Conservation (phyloP, 495 filamentous ascomycete species). For the Penicillium canescens region DNA sequence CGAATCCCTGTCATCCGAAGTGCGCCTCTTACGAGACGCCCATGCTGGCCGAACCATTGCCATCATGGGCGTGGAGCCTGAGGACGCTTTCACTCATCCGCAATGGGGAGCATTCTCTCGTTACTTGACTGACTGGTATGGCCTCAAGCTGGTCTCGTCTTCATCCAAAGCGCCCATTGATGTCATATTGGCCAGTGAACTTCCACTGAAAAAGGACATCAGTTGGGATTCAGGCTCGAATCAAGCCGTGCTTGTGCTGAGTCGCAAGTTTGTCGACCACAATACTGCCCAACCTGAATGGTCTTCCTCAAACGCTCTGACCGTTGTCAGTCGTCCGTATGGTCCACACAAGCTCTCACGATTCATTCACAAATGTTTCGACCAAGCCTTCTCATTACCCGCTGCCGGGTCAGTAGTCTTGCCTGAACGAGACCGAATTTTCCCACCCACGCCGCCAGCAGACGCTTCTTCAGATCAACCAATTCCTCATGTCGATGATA, state of each 20-base stretch:
- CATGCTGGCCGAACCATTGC: conserved; percentile 29
- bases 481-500: neutral
- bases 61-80: conserved; percentile 32
- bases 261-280: conserved; percentile 28
- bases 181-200: conserved; percentile 37
- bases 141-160: conserved; percentile 34
- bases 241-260: conserved; percentile 29
- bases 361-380: conserved; percentile 38
- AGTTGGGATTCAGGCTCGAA: neutral
- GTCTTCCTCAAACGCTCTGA: conserved; percentile 25
- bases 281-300: conserved; percentile 16
- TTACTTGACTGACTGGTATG: conserved; percentile 46
- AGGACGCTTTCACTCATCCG: conserved; percentile 11
- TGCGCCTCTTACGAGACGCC: conserved; percentile 18
- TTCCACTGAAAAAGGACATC: conserved; percentile 10
- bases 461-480: neutral
- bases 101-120: conserved; percentile 24
- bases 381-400: neutral
- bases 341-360: conserved; percentile 65
- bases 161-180: conserved; percentile 21
- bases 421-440: neutral
- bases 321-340: conserved; percentile 49
- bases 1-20: conserved; percentile 8
- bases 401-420: neutral
- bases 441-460: neutral